Conservation (phyloP, 1,284 basidiomycete genomes). For the Cutaneotrichosporon sp. region DNA sequence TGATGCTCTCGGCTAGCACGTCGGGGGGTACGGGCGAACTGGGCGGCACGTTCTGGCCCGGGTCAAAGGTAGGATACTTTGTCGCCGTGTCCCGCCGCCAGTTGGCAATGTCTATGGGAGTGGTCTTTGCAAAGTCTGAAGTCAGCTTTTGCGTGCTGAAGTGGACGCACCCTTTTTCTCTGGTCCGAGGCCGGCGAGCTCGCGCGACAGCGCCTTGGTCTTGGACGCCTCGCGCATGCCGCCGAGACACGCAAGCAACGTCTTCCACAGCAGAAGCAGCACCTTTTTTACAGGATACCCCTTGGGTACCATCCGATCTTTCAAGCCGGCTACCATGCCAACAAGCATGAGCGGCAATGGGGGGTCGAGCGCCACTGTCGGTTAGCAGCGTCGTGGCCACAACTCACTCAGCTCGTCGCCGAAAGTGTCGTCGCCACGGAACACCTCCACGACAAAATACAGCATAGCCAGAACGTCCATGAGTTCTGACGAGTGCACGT, state of each 20-base stretch:
- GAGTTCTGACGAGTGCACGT: conserved; percentile 65
- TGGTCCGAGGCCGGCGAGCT: conserved; percentile 65
- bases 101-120: conserved; percentile 77
- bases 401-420: conserved; percentile 88
- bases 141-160: conserved; percentile 1
- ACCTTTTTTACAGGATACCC: conserved; percentile 85
- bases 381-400: not conserved
- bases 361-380: conserved; percentile 84
- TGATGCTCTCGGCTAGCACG: conserved; percentile 79
- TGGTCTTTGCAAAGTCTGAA: conserved; percentile 64
- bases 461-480: conserved; percentile 87
- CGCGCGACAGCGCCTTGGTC: conserved; percentile 78
- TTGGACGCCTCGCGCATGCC: conserved; percentile 79
- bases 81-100: conserved; percentile 83
- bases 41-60: conserved; percentile 52
- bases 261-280: conserved; percentile 94
- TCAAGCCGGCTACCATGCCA: conserved; percentile 76
- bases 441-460: conserved; percentile 87
- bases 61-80: conserved; percentile 87
- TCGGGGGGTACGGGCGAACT: conserved; percentile 46
- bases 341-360: conserved; percentile 90
- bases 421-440: conserved; percentile 85
- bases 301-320: conserved; percentile 82
- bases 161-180: conserved; percentile 54
- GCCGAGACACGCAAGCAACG: conserved; percentile 83